A percentile compares a stretch with the other conserved stretches of the same genome.
These are phyloP conservation scores for Nigrograna mackinnonii DNA, from an alignment of 2,329 filamentous ascomycete species.

Conservation along the genomic window DNA sequence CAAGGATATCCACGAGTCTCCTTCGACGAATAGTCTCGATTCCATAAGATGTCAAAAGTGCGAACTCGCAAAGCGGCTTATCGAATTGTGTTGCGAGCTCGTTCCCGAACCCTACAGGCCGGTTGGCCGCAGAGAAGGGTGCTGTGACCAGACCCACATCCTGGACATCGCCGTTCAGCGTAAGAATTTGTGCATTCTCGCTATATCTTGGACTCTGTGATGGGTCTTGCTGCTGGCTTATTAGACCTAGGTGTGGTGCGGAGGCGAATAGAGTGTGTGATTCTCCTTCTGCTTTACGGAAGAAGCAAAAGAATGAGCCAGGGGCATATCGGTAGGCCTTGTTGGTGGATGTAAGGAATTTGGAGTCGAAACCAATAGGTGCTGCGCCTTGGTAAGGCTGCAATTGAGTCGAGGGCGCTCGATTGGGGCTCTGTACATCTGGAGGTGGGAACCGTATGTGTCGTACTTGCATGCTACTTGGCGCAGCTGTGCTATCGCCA, in stretches of 20 bases:
- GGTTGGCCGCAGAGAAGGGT: conserved; percentile 66
- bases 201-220: conserved; percentile 64
- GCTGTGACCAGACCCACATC: conserved; percentile 77
- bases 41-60: conserved; percentile 87
- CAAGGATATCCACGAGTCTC: conserved; percentile 89
- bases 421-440: conserved; percentile 17
- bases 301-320: conserved; percentile 88
- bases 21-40: conserved; percentile 84
- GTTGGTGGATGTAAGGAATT: conserved; percentile 40
- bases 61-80: conserved; percentile 77
- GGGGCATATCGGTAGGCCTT: conserved; percentile 71
- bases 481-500: conserved; percentile 66
- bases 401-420: conserved; percentile 27
- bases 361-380: conserved; percentile 31
- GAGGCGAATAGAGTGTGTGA: conserved; percentile 76
- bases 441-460: conserved; percentile 91
- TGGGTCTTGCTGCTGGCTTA: conserved; percentile 62
- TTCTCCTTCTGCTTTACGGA: conserved; percentile 63
- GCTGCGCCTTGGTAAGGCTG: conserved; percentile 31
- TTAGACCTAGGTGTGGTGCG: conserved; percentile 84
- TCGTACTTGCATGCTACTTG: conserved; percentile 96
- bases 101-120: conserved; percentile 82
- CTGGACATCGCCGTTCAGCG: conserved; percentile 73
- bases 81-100: conserved; percentile 97
- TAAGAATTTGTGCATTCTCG: conserved; percentile 81